phyloP scores from a whole-genome alignment of 2,329 filamentous ascomycete species.

The Aspergillus amoenus region DNA sequence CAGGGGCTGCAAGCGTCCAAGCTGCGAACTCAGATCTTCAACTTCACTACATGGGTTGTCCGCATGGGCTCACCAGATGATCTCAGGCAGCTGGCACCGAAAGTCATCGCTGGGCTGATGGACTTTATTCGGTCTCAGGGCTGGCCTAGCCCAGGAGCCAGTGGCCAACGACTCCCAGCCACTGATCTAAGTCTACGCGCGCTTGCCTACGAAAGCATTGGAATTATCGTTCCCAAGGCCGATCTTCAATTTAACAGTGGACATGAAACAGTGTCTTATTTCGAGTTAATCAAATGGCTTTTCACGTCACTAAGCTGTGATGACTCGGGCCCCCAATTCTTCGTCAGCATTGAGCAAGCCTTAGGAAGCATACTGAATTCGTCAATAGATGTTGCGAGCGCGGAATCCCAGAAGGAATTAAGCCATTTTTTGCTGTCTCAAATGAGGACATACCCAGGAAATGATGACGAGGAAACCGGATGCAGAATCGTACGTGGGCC shows the following conservation, averaged over 20 bases:
- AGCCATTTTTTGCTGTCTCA: conserved; percentile 65
- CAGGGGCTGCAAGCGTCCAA: conserved; percentile 73
- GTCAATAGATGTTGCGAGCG: conserved; percentile 49
- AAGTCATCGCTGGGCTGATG: conserved; percentile 67
- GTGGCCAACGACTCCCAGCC: conserved; percentile 54
- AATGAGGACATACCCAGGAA: conserved; percentile 55
- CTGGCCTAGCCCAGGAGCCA: conserved; percentile 66
- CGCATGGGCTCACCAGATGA: conserved; percentile 64
- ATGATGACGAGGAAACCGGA: conserved; percentile 37
- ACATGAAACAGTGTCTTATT: conserved; percentile 46
- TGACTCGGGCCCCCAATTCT: conserved; percentile 67
- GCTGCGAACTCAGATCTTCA: conserved; percentile 77
- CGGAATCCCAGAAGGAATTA: conserved; percentile 44
- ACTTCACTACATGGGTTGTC: conserved; percentile 84
- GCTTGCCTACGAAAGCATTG: conserved; percentile 87
- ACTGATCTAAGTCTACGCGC: conserved; percentile 69
- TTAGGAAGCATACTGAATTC: conserved; percentile 73
- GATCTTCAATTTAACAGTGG: conserved; percentile 36
- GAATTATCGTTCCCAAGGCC: conserved; percentile 63
- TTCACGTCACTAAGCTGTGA: conserved; percentile 83
- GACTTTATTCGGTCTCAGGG: conserved; percentile 77
- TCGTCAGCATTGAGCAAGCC: conserved; percentile 85
- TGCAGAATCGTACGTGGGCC: conserved; percentile 65
- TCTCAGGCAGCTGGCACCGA: conserved; percentile 65
- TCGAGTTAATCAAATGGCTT: conserved; percentile 67